These are phyloP conservation scores for Penicillium sp. DNA, from an alignment of 2,329 filamentous ascomycete species.

Conservation along the genomic window DNA sequence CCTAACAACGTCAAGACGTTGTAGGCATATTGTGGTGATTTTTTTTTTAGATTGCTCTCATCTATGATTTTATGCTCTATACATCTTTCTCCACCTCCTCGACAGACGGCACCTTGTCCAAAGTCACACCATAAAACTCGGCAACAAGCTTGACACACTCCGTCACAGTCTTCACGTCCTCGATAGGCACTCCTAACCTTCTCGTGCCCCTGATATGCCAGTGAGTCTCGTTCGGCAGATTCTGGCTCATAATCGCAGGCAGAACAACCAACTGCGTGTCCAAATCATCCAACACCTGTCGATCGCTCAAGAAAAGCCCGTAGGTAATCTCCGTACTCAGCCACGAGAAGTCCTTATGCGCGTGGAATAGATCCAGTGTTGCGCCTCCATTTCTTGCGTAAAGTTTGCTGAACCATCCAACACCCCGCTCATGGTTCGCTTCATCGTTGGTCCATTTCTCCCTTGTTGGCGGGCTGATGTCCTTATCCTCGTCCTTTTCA, in stretches of 20 bases:
- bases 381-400: constrained; percentile 56
- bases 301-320: constrained; percentile 55
- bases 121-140: constrained; percentile 31
- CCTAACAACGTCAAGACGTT: not conserved
- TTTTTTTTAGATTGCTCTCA: no score
- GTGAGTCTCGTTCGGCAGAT: constrained; percentile 45
- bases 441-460: constrained; percentile 64
- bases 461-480: constrained; percentile 57
- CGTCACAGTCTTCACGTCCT: constrained; percentile 47
- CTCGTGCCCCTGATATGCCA: constrained; percentile 54
- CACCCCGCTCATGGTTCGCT: constrained; percentile 58
- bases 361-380: constrained; percentile 39
- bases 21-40: no score
- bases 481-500: constrained; percentile 62
- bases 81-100: constrained; percentile 39
- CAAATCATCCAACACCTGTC: constrained; percentile 45
- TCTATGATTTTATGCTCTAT: constrained; percentile 16
- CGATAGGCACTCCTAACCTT: constrained; percentile 43
- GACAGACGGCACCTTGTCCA: constrained; percentile 39
- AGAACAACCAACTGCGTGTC: constrained; percentile 53
- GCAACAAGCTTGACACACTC: constrained; percentile 38
- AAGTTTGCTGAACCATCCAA: constrained; percentile 61
- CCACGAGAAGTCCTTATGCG: constrained; percentile 62
- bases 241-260: constrained; percentile 52
- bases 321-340: constrained; percentile 79